A percentile compares a stretch with the other conserved stretches of the same genome.
Evolutionary conservation across 2,329 filamentous ascomycete genomes (phyloP).

Genomic region (Torrubiella hemipterigena): DNA sequence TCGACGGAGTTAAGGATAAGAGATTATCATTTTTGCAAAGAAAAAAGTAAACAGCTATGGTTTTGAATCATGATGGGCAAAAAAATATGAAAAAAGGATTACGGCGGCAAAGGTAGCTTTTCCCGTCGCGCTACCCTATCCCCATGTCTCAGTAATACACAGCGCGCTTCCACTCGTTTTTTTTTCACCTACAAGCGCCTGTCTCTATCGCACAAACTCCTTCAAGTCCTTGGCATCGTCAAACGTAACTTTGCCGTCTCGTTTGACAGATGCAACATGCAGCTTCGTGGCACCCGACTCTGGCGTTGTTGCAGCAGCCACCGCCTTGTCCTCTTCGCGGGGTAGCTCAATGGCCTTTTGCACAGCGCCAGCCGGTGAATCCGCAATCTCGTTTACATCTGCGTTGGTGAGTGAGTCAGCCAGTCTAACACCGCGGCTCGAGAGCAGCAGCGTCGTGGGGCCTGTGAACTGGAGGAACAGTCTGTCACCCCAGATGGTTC

Average conservation of each 20-base stretch:
- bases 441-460: slow-evolving; percentile 74
- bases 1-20: too few relatives aligned
- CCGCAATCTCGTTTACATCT: slow-evolving; percentile 84
- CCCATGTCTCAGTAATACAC: too few relatives aligned
- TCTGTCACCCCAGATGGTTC: slow-evolving; percentile 87
- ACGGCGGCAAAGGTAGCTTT: too few relatives aligned
- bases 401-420: slow-evolving; percentile 65
- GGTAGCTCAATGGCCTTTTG: slow-evolving; percentile 41
- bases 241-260: slow-evolving; percentile 56
- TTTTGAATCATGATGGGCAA: too few relatives aligned
- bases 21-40: too few relatives aligned
- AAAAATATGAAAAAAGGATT: too few relatives aligned
- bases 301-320: slow-evolving; percentile 13
- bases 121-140: too few relatives aligned
- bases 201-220: slow-evolving; percentile 37
- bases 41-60: too few relatives aligned
- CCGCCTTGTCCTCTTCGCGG: slow-evolving; percentile 2
- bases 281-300: slow-evolving; percentile 30
- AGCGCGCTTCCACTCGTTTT: neutral
- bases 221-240: slow-evolving; percentile 47
- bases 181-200: too few relatives aligned
- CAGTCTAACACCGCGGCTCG: slow-evolving; percentile 70
- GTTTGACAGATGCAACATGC: slow-evolving; percentile 42
- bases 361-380: slow-evolving; percentile 61
- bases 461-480: slow-evolving; percentile 86